Evolutionary conservation across 2,329 filamentous ascomycete species (phyloP).

Genomic region (Aureobasidium pullulans): DNA sequence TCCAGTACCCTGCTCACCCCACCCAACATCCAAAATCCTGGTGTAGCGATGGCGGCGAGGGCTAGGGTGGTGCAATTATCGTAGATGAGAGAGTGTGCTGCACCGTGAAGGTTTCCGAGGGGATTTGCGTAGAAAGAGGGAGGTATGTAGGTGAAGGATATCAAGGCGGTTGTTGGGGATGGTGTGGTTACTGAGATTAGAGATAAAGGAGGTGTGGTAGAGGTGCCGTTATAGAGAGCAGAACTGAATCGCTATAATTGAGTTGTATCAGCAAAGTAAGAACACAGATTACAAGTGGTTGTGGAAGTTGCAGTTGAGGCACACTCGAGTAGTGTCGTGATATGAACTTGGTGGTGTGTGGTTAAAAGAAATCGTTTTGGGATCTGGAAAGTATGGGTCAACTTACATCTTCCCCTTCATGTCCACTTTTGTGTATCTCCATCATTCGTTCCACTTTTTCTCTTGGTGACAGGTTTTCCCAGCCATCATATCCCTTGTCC

Average conservation of each 20-base stretch:
- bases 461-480: not conserved
- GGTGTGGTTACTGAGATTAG: not conserved
- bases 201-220: not conserved
- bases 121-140: conserved; percentile 40
- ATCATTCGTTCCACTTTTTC: conserved; percentile 5
- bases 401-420: conserved; percentile 8
- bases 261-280: too few species aligned
- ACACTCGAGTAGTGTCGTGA: too few species aligned
- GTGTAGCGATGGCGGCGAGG: conserved; percentile 24
- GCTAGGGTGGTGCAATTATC: conserved; percentile 45
- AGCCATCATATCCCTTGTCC: not conserved
- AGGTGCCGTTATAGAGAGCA: not conserved
- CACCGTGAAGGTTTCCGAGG: conserved; percentile 45
- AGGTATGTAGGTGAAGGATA: conserved; percentile 24
- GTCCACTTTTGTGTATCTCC: not conserved
- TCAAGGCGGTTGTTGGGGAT: not conserved
- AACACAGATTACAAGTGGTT: not conserved
- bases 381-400: too few species aligned
- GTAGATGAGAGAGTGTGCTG: conserved; percentile 47
- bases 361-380: too few species aligned
- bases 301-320: not conserved
- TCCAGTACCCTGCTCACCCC: conserved; percentile 37
- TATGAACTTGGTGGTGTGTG: too few species aligned
- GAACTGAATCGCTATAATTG: not conserved
- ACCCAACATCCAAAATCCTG: conserved; percentile 37